Percentiles rank a stretch among this genome's conserved stretches.
Conservation (phyloP, 2,329 filamentous ascomycete species). For the Colletotrichum lentis region DNA sequence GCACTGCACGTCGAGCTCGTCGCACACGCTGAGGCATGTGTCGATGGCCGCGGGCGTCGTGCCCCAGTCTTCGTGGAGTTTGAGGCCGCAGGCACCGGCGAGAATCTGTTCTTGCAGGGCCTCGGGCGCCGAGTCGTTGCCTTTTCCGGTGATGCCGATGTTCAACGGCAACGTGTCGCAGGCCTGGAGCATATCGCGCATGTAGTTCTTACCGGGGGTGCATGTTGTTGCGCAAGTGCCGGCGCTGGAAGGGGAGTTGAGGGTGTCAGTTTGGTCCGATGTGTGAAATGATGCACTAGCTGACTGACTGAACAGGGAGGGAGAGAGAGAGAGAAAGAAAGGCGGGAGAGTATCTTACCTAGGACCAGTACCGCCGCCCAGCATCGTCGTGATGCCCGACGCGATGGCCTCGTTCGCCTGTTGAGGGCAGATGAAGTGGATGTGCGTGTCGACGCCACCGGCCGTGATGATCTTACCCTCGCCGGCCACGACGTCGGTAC, state of each 20-base stretch:
- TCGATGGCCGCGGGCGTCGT: conserved; percentile 91
- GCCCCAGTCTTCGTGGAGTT: conserved; percentile 97
- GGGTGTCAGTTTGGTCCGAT: conserved; percentile 39
- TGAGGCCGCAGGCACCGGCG: conserved; percentile 88
- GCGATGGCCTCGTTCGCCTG: conserved; percentile 85
- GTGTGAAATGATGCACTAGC: neutral
- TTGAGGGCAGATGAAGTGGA: conserved; percentile 95
- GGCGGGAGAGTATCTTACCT: conserved; percentile 58
- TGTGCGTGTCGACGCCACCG: conserved; percentile 88
- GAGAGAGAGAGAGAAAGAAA: no score
- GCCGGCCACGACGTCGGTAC: conserved; percentile 90
- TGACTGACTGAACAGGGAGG: neutral
- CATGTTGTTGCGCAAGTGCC: conserved; percentile 93
- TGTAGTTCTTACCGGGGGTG: conserved; percentile 84
- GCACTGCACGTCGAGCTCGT: conserved; percentile 90
- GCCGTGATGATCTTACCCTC: conserved; percentile 92
- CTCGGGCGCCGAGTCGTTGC: conserved; percentile 78
- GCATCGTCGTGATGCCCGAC: conserved; percentile 86
- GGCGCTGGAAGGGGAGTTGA: conserved; percentile 61
- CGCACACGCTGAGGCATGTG: conserved; percentile 82
- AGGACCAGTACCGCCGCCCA: conserved; percentile 92
- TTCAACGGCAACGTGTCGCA: conserved; percentile 84
- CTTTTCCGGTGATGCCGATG: conserved; percentile 90
- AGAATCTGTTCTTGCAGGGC: conserved; percentile 81
- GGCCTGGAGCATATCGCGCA: conserved; percentile 89